Evolutionary conservation across 306 rosid genomes (phyloP).

Genomic region (Canavalia ensiformis): DNA sequence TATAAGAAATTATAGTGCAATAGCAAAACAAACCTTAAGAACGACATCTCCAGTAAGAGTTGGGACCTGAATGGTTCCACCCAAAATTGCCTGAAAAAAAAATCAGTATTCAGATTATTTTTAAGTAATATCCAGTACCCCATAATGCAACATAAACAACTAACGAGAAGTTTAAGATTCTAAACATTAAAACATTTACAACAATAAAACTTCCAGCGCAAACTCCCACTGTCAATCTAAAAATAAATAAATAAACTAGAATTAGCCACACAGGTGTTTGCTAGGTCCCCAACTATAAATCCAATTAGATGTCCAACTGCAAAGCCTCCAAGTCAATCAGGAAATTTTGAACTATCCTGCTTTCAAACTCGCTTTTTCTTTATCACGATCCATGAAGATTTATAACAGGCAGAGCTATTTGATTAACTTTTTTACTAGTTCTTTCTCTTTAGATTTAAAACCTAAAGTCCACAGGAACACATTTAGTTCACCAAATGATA

Average conservation of each 20-base stretch:
- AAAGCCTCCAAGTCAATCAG: conserved; percentile 2
- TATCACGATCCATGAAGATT: conserved; percentile 6
- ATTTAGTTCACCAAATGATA: background rate
- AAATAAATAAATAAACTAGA: conserved; percentile 9
- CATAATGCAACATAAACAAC: conserved; percentile 10
- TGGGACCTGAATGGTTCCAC: conserved; percentile 91
- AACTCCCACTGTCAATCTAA: background rate
- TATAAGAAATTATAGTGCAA: conserved; percentile 9
- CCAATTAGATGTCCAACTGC: background rate
- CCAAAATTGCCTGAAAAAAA: conserved; percentile 77
- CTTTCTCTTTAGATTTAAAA: conserved; percentile 10
- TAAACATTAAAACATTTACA: background rate
- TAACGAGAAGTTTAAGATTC: background rate
- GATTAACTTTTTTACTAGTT: conserved; percentile 7
- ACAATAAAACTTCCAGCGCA: conserved; percentile 14
- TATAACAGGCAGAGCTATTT: background rate
- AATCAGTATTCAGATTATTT: background rate
- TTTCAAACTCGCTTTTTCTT: background rate
- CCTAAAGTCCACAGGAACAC: background rate
- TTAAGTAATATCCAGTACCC: background rate
- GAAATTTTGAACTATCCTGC: conserved; percentile 33
- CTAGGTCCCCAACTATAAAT: background rate
- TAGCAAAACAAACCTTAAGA: conserved; percentile 71
- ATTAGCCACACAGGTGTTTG: background rate
- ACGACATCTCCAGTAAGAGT: conserved; percentile 91